These are phyloP conservation scores for Globisporangium lucens DNA, from an alignment of 352 stramenopile genomes.

Conservation along the genomic window DNA sequence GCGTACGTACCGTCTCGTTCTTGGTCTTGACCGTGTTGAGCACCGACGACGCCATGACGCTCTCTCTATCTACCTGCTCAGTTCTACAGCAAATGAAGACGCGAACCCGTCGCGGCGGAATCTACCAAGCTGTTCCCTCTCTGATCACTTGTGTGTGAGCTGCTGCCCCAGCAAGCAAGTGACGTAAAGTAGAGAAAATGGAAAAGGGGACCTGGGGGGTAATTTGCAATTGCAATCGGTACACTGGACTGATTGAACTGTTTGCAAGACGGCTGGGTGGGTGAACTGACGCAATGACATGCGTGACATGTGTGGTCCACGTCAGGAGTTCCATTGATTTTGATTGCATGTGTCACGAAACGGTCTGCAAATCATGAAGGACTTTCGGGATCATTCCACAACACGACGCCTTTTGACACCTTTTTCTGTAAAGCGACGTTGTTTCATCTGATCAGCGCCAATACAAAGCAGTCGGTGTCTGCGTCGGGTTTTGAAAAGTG, in stretches of 20 bases:
- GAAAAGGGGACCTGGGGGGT: background rate
- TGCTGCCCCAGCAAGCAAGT: no score
- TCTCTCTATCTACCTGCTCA: background rate
- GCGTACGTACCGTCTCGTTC: slow-evolving; percentile 12
- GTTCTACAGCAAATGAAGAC: no score
- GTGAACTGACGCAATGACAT: no score
- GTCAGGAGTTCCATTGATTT: background rate
- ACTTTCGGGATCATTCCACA: background rate
- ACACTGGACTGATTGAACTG: background rate
- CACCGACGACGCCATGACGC: background rate
- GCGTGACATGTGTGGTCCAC: no score
- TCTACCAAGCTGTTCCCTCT: background rate
- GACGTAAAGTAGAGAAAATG: background rate
- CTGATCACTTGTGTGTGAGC: no score
- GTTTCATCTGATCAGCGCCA: no score
- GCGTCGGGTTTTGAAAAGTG: background rate
- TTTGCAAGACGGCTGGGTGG: no score
- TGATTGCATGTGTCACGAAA: background rate
- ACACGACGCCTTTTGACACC: background rate
- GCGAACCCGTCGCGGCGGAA: background rate
- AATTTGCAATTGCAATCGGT: no score
- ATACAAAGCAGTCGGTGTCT: background rate
- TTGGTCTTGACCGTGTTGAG: slow-evolving; percentile 10
- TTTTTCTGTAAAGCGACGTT: background rate
- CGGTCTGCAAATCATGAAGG: background rate